Evolutionary conservation across 495 filamentous ascomycete species (phyloP).

Genomic region (Xylaria longipes): DNA sequence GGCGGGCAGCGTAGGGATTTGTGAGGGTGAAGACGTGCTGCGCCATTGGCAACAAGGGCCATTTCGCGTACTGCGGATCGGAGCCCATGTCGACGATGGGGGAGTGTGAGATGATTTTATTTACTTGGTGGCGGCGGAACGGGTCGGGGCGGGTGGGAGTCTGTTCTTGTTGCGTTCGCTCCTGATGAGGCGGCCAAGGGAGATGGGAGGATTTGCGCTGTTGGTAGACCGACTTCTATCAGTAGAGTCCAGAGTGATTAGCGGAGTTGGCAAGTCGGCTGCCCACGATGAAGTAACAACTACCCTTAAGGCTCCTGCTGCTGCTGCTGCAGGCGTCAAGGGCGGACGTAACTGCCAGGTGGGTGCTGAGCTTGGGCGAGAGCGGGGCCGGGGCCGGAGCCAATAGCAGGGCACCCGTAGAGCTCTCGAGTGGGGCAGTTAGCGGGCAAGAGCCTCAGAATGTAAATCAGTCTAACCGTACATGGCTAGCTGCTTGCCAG

Average conservation of each 20-base stretch:
- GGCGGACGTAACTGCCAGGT: constrained; percentile 36
- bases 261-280: neutral
- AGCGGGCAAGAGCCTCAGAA: neutral
- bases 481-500: neutral
- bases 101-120: neutral
- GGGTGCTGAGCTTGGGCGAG: constrained; percentile 12
- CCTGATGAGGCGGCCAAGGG: neutral
- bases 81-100: constrained; percentile 72
- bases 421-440: constrained; percentile 2
- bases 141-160: neutral
- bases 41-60: constrained; percentile 87
- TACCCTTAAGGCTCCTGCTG: neutral
- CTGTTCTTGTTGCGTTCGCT: neutral
- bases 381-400: constrained; percentile 7
- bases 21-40: constrained; percentile 98
- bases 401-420: constrained; percentile 33
- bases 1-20: constrained; percentile 76
- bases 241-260: neutral
- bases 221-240: neutral
- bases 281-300: constrained; percentile 12
- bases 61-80: constrained; percentile 96
- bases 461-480: neutral
- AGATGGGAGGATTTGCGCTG: neutral
- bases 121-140: neutral
- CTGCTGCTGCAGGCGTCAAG: constrained; percentile 36